Base-by-base conservation (phyloP, 2,329 filamentous ascomycete species). In the Fonsecaea erecta region DNA sequence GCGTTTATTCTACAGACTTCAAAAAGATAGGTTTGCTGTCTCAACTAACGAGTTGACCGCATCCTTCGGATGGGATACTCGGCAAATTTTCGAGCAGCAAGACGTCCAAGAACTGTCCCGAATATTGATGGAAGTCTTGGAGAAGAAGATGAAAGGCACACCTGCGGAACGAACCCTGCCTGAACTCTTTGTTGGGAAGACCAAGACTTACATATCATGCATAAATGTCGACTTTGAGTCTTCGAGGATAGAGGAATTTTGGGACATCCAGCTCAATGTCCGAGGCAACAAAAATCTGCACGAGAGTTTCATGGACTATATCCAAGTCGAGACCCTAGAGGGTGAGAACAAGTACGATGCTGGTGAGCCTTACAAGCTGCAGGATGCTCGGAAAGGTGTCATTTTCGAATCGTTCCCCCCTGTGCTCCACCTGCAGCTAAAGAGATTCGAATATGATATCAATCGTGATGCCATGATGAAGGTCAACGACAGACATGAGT, bases 271-370 rank as follows among this genome's bases (percentile, higher is more conserved):
- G 76, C 86, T 99, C 71, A 99, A 98, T 71, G 96, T 99, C 57
- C 90, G 91, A 68, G 93, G 93, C 34, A 97, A 97, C 83, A 93
- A 92, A 80, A 94, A 91, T 67, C 82, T 99, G 34, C 90, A 96
- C 69, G 93, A 96, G 73, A 98, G 94, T 75, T 98, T 99, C 82
- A 89, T 89, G 75, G 93, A 98, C 77, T 99, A 99, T 76, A 90
- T 99, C 71, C 90, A 96, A 74, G 94, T 97, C 37, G 95, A 99
- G 78, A 96, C 93, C 35, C 89, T 99, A 78, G 93, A 98, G 71
- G 95, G 95, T 46, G 96, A 99, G 76, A 99, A 99, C 81, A 96
- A 98, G 77, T 99, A 99, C 75, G 95, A 92, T 77, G 95, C 95
- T 1, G 90, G 90, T 55, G 90, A 96, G 72, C 88, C 95, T 54